Base-by-base conservation (phyloP, 306 rosid genomes). In the Coriaria nepalensis region DNA sequence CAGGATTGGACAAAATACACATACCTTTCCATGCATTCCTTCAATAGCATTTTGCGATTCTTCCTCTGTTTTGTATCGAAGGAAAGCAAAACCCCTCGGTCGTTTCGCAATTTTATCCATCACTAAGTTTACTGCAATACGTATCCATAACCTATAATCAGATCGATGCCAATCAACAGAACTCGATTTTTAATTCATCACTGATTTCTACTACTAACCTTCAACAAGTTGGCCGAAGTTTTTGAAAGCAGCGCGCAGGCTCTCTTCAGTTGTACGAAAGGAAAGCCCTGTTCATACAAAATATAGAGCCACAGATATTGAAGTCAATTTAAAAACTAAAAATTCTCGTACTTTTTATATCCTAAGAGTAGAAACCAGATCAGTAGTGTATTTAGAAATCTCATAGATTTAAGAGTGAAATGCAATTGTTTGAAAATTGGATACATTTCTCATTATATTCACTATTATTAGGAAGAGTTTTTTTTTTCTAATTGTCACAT, bases 11-110 rank as follows among this genome's bases (percentile, higher is more conserved):
- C 29, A 20, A 20, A 20, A 20, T 20, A 20, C 29, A 49, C 4
- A 50, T 55, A 88, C 97, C 95, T 81, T 81, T 57, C 97, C 90
- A 60, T 88, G 97, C 97, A 88, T 77, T 64, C 95, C 93, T 13
- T 83, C 74, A 9, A 88, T 84, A 67, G 95, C 97, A 47, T 74
- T 72, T 39, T 60, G 83, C 15, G 97, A 81, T 51, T 79, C 93
- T 56, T 84, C 90, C 72, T 75, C 78, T 1, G 86, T 72, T 62
- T 75, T 82, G 50, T 88, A 88, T 32, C 71, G 78, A 40, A 88
- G 81, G 64, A 88, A 88, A 7, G 93, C 95, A 71, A 88, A 88
- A 41, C 97, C 97, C 73, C 95, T 84, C 13, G 95, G 95, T 68
- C 97, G 70, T 33, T 83, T 78, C 33, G 97, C 97, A 49, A 88